phyloP scores from a whole-genome alignment of 768 basidiomycete genomes.

The Agaricus subrufescens region DNA sequence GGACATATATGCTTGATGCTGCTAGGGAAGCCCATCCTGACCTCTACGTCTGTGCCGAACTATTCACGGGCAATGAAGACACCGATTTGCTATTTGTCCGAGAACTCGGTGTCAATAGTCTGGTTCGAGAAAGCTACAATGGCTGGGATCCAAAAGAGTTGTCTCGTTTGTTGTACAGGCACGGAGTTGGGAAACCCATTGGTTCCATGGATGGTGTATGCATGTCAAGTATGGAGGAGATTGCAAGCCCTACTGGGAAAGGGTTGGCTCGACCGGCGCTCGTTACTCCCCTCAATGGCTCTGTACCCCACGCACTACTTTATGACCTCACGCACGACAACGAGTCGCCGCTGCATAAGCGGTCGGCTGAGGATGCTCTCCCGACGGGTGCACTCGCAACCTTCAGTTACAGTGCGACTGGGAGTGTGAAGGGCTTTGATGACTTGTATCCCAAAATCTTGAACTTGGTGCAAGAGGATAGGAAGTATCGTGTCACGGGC shows the following conservation, averaged over 20 bases:
- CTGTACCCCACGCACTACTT: slow-evolving; percentile 85
- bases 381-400: slow-evolving; percentile 90
- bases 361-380: slow-evolving; percentile 92
- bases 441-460: slow-evolving; percentile 95
- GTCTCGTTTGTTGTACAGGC: slow-evolving; percentile 82
- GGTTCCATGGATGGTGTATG: slow-evolving; percentile 95
- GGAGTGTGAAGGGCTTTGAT: slow-evolving; percentile 96
- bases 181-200: slow-evolving; percentile 91
- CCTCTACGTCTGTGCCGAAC: slow-evolving; percentile 94
- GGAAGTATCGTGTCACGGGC: slow-evolving; percentile 69
- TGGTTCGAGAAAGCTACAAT: slow-evolving; percentile 95
- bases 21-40: slow-evolving; percentile 86
- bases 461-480: slow-evolving; percentile 80
- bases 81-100: slow-evolving; percentile 91
- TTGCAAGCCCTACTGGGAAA: slow-evolving; percentile 78
- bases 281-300: slow-evolving; percentile 80
- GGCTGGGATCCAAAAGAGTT: slow-evolving; percentile 86
- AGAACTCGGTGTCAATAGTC: slow-evolving; percentile 86
- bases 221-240: slow-evolving; percentile 68
- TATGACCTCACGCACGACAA: slow-evolving; percentile 99
- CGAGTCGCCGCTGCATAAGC: slow-evolving; percentile 85
- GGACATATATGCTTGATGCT: slow-evolving; percentile 89
- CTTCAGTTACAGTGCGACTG: slow-evolving; percentile 84
- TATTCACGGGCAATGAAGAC: slow-evolving; percentile 94
- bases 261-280: slow-evolving; percentile 71